Evolutionary conservation across 2,329 filamentous ascomycete genomes (phyloP), one percentile per base, ranked within the genome.

Genomic region (Fusarium sulawesiense): DNA sequence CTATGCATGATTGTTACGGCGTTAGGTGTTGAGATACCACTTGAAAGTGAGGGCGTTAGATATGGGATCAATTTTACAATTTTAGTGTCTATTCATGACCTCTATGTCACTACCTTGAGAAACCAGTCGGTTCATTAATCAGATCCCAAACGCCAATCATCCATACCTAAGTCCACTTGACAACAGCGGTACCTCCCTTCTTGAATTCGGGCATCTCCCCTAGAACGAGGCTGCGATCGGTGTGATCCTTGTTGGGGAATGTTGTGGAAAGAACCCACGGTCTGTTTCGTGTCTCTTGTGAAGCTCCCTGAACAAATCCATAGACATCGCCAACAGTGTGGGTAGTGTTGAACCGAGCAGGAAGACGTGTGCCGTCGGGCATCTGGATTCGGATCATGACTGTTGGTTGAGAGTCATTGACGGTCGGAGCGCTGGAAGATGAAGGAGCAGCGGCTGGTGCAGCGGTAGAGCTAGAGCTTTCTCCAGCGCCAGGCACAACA

Each of bases 301-400:
- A 90, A 1, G 92, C 86, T n/a, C 86, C 84, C 62, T 87, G 83
- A 64, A 95, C 88, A 74, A 95, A 95, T 11, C 85, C 83, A 78
- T 96, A 95, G 11, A 97, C 86, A 70, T 95, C 91, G 18, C 89
- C 91, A 48, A 97, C 82, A 0, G 92, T 96, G 73, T 93, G 90
- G 1, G 87, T 90, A 1, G 91, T 90, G 82, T 96, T 96, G 82
- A 97, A 97, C 11, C 92, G 88, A 27, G 91, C 92, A n/a, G 90
- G 89, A 25, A 96, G 82, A 45, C 92, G 87, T 3, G 91, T 91
- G 41, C 93, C 93, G 71, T 95, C 90, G 2, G 91, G 92, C 59
- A 96, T 86, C 75, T 93, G 91, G 60, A 97, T 90, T 73, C 93
- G 91, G 42, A 97, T 85, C 66, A 85, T 89, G 23, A 96, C 73